Conservation (phyloP, 176 grass and related monocot genomes). For the Lolium perenne region DNA sequence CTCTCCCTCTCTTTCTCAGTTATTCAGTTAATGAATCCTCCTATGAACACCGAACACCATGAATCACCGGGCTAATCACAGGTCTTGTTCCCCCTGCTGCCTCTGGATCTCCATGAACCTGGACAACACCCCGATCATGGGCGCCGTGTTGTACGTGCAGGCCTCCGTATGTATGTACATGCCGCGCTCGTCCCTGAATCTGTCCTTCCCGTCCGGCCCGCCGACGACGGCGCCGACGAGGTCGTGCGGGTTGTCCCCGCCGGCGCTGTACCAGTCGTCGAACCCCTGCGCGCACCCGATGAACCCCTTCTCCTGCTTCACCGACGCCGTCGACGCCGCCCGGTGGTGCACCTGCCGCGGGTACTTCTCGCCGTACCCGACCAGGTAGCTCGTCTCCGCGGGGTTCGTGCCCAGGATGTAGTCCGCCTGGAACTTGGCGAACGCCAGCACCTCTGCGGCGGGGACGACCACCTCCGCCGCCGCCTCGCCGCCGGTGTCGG, state of each 20-base stretch:
- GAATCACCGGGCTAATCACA: neutral
- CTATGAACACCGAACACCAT: slow-evolving; percentile 28
- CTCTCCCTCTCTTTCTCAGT: slow-evolving; percentile 11
- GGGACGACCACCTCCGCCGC: neutral
- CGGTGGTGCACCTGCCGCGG: slow-evolving; percentile 81
- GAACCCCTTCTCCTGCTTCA: slow-evolving; percentile 59
- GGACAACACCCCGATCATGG: slow-evolving; percentile 72
- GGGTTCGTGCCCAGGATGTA: slow-evolving; percentile 85
- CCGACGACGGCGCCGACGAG: slow-evolving; percentile 84
- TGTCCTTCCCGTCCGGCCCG: slow-evolving; percentile 73
- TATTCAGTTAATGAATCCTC: slow-evolving; percentile 7
- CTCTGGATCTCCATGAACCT: slow-evolving; percentile 61
- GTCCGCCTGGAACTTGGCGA: slow-evolving; percentile 69
- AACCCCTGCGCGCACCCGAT: slow-evolving; percentile 91
- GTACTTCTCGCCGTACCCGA: slow-evolving; percentile 63
- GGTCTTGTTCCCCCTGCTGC: neutral
- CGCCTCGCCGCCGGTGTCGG: slow-evolving; percentile 1
- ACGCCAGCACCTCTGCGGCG: slow-evolving; percentile 50
- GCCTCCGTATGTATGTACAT: slow-evolving; percentile 64
- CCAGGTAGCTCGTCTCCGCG: slow-evolving; percentile 68
- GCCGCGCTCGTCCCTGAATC: slow-evolving; percentile 66
- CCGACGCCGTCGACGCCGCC: slow-evolving; percentile 71
- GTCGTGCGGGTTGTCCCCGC: slow-evolving; percentile 64
- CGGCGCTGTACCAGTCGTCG: slow-evolving; percentile 72
- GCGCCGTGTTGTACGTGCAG: slow-evolving; percentile 57